Conservation (phyloP, 148 eudicot genomes). For the Polygonum maritimum region DNA sequence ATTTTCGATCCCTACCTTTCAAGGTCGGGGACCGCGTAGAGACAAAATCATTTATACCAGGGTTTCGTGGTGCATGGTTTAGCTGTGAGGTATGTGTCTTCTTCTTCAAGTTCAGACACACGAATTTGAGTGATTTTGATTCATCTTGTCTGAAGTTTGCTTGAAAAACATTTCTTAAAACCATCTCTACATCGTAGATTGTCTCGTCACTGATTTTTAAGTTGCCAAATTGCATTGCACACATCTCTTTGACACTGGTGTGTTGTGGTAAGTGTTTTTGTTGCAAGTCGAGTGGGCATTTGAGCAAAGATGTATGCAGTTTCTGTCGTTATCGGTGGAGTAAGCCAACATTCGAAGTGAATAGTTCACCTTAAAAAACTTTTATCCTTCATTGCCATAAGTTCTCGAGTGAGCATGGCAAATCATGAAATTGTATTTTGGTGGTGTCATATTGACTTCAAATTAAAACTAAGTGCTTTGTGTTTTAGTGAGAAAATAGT, state of each 20-base stretch:
- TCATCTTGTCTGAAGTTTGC: not conserved
- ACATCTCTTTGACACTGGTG: too few species aligned
- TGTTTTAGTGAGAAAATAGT: not conserved
- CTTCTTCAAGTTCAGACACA: not conserved
- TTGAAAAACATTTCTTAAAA: not conserved
- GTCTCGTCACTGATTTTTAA: too few species aligned
- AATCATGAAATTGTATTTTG: not conserved
- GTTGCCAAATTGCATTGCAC: too few species aligned
- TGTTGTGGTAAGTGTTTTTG: not conserved
- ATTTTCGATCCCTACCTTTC: conserved; percentile 11
- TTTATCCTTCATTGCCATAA: not conserved
- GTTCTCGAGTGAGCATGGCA: not conserved
- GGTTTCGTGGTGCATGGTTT: conserved; percentile 55
- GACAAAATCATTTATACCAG: conserved; percentile 24
- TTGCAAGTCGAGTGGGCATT: not conserved
- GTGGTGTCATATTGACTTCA: not conserved
- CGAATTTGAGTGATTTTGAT: not conserved
- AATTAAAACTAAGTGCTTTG: not conserved
- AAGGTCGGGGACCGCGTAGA: conserved; percentile 33
- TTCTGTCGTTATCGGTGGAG: too few species aligned
- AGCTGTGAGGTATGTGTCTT: conserved; percentile 30
- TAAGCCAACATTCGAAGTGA: not conserved
- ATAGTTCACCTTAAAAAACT: not conserved
- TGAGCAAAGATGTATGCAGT: not conserved
- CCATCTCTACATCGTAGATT: not conserved